phyloP scores from a whole-genome alignment of 139 green algal species.

The Edaphochlamys debaryana region DNA sequence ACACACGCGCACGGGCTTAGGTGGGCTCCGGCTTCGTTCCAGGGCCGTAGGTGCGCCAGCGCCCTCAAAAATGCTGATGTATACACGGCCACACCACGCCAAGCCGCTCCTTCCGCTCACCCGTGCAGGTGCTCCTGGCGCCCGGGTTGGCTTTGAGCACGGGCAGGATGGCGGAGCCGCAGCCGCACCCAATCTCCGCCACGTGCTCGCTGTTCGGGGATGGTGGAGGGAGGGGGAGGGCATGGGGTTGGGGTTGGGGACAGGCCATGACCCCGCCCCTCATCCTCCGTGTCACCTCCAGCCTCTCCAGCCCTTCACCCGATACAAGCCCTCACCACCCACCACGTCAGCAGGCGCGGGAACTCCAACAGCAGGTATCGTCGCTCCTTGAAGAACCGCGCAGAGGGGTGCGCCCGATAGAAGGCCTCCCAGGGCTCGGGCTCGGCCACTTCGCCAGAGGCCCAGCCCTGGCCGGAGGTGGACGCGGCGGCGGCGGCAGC shows the following conservation, averaged over 20 bases:
- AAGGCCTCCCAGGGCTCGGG: conserved; percentile 87
- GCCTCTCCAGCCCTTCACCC: not conserved
- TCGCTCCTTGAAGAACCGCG: conserved; percentile 80
- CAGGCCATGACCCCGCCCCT: no score
- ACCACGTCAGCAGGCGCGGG: conserved; percentile 47
- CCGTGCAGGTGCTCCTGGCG: conserved; percentile 52
- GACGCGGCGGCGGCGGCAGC: not conserved
- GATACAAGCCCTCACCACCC: not conserved
- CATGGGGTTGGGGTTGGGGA: no score
- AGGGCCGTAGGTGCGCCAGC: no score
- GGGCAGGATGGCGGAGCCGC: conserved; percentile 73
- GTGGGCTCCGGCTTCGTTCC: no score
- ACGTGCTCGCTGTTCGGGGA: conserved; percentile 52
- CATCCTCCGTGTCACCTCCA: no score
- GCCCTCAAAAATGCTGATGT: no score
- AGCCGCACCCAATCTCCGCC: conserved; percentile 79
- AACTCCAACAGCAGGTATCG: conserved; percentile 83
- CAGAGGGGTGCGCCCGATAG: conserved; percentile 67
- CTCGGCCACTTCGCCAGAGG: no score
- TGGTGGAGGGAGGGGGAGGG: not conserved
- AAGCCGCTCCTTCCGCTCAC: no score
- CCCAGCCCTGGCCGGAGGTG: conserved; percentile 16
- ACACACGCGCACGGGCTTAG: no score
- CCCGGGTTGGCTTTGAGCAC: conserved; percentile 68
- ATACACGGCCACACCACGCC: no score